phyloP scores from a whole-genome alignment of 768 basidiomycete genomes.

The Psilocybe sp. region DNA sequence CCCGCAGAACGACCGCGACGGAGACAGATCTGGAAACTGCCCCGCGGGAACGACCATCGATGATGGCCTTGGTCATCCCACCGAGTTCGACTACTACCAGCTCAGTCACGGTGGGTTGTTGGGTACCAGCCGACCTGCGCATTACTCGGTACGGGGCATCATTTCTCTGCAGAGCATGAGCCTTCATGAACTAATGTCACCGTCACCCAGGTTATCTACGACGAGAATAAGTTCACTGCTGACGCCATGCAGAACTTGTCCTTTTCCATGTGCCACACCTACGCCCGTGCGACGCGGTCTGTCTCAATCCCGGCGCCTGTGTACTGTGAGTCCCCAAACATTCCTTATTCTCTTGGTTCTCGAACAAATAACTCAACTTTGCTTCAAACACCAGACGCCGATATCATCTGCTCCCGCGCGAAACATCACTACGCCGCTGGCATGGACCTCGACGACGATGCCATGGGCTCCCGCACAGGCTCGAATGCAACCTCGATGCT shows the following conservation, averaged over 20 bases:
- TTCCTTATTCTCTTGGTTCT: slow-evolving; percentile 9
- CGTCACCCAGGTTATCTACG: slow-evolving; percentile 34
- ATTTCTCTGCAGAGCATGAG: not conserved
- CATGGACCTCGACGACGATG: slow-evolving; percentile 55
- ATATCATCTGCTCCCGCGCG: slow-evolving; percentile 78
- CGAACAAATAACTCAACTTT: not conserved
- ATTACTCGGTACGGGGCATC: slow-evolving; percentile 39
- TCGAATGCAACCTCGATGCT: slow-evolving; percentile 37
- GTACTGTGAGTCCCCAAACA: slow-evolving; percentile 58
- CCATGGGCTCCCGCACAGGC: slow-evolving; percentile 49
- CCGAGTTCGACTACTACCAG: slow-evolving; percentile 77
- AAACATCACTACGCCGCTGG: slow-evolving; percentile 79
- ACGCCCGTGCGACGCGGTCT: slow-evolving; percentile 77
- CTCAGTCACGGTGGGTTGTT: slow-evolving; percentile 75
- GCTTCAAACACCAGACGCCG: slow-evolving; percentile 56
- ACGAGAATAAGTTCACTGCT: slow-evolving; percentile 44
- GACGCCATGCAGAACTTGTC: slow-evolving; percentile 68
- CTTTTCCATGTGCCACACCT: slow-evolving; percentile 77
- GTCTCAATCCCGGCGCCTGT: slow-evolving; percentile 86
- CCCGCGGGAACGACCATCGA: slow-evolving; percentile 82
- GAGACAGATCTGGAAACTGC: slow-evolving; percentile 69
- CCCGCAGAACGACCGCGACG: slow-evolving; percentile 32
- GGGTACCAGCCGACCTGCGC: slow-evolving; percentile 62
- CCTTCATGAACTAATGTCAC: not conserved
- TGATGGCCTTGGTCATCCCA: slow-evolving; percentile 63